Percentiles rank a stretch among this genome's conserved stretches.
These are phyloP conservation scores for Globisporangium iwayamae DNA, from an alignment of 352 stramenopile species.

Conservation along the genomic window DNA sequence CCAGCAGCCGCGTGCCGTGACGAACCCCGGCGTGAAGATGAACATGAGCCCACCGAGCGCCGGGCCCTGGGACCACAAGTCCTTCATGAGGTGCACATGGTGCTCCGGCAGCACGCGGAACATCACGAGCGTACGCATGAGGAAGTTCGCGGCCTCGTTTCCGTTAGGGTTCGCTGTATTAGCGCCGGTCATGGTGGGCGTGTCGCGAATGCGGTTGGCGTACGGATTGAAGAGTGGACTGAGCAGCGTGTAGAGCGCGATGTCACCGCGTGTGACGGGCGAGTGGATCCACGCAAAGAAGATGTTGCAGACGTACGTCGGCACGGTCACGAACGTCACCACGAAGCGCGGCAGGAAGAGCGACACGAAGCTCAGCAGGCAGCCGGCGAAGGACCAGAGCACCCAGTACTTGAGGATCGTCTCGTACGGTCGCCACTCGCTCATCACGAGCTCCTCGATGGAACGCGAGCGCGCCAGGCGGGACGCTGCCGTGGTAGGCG, in stretches of 20 bases:
- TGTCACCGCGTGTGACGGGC: slow-evolving; percentile 64
- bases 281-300: slow-evolving; percentile 82
- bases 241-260: slow-evolving; percentile 66
- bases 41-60: slow-evolving; percentile 77
- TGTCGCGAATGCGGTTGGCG: slow-evolving; percentile 59
- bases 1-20: slow-evolving; percentile 70
- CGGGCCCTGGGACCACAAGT: slow-evolving; percentile 76
- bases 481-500: background rate
- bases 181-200: slow-evolving; percentile 15
- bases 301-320: slow-evolving; percentile 63
- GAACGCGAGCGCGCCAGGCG: slow-evolving; percentile 11
- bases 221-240: slow-evolving; percentile 72
- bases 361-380: slow-evolving; percentile 43
- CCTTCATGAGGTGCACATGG: slow-evolving; percentile 65
- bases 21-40: slow-evolving; percentile 81
- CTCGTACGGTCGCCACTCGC: slow-evolving; percentile 69
- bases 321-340: slow-evolving; percentile 40
- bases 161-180: slow-evolving; percentile 7
- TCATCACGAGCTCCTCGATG: slow-evolving; percentile 22
- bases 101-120: slow-evolving; percentile 62
- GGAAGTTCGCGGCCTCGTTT: slow-evolving; percentile 53
- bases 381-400: slow-evolving; percentile 63
- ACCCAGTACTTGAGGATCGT: slow-evolving; percentile 85
- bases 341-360: slow-evolving; percentile 71
- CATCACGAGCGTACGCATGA: slow-evolving; percentile 64